phyloP scores from a whole-genome alignment of 305 asterid genomes.

The Plantago lanceolata region DNA sequence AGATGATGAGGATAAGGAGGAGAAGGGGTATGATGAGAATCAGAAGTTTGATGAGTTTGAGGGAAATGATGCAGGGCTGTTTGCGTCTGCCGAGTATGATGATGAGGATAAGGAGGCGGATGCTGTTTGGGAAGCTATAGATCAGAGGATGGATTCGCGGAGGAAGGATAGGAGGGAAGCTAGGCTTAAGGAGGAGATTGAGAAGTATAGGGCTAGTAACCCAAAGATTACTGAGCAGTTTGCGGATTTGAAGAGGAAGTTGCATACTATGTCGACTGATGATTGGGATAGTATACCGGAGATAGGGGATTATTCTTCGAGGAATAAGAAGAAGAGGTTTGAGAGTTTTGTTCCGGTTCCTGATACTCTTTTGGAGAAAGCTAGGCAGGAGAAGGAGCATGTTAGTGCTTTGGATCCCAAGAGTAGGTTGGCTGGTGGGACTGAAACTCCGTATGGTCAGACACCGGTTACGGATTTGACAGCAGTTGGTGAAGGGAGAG shows the following conservation, averaged over 20 bases:
- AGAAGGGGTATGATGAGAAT: conserved; percentile 80
- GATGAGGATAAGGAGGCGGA: conserved; percentile 91
- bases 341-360: conserved; percentile 89
- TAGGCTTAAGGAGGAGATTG: conserved; percentile 81
- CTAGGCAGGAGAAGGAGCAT: conserved; percentile 84
- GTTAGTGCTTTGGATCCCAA: conserved; percentile 79
- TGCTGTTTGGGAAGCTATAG: conserved; percentile 76
- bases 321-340: conserved; percentile 81
- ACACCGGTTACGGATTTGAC: conserved; percentile 89
- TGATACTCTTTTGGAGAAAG: conserved; percentile 76
- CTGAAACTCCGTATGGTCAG: no score
- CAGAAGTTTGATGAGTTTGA: conserved; percentile 86
- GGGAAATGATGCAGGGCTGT: conserved; percentile 82
- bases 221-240: conserved; percentile 85
- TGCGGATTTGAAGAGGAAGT: conserved; percentile 78
- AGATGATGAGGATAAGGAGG: conserved; percentile 57
- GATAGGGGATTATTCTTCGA: conserved; percentile 66
- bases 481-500: conserved; percentile 93
- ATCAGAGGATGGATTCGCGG: conserved; percentile 73
- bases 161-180: conserved; percentile 93
- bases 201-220: conserved; percentile 76
- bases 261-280: conserved; percentile 47
- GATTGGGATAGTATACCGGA: conserved; percentile 92
- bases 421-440: conserved; percentile 72
- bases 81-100: conserved; percentile 84